A percentile compares a stretch with the other conserved stretches of the same genome.
These are phyloP conservation scores for Cyberlindnera mrakii DNA, from an alignment of 805 yeast genomes.

Conservation along the genomic window DNA sequence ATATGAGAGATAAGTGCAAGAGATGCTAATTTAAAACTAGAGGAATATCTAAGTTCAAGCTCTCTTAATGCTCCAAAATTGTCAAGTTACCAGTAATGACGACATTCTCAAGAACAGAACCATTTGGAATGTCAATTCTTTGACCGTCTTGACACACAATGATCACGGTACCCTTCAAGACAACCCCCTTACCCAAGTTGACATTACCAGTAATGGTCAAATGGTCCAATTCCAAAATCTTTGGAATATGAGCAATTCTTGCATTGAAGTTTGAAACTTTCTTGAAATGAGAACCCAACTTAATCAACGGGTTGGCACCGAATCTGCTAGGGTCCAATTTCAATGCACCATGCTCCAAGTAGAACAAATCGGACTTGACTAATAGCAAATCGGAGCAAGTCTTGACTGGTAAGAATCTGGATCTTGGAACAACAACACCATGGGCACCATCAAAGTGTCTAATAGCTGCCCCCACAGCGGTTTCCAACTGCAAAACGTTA, in stretches of 20 bases:
- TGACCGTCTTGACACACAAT: slow-evolving; percentile 97
- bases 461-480: slow-evolving; percentile 99
- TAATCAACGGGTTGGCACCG: slow-evolving; percentile 88
- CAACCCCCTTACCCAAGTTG: slow-evolving; percentile 79
- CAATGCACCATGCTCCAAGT: slow-evolving; percentile 86
- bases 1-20: background rate
- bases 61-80: slow-evolving; percentile 72
- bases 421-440: slow-evolving; percentile 97
- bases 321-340: slow-evolving; percentile 79
- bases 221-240: slow-evolving; percentile 93
- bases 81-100: slow-evolving; percentile 96
- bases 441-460: slow-evolving; percentile 92
- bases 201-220: slow-evolving; percentile 97
- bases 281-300: slow-evolving; percentile 94
- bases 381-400: slow-evolving; percentile 91
- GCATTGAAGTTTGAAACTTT: slow-evolving; percentile 87
- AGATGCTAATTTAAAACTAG: too few relatives aligned
- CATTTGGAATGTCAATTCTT: slow-evolving; percentile 95
- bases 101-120: slow-evolving; percentile 89
- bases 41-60: background rate
- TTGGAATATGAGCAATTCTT: slow-evolving; percentile 93
- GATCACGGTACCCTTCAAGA: slow-evolving; percentile 94
- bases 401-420: slow-evolving; percentile 96
- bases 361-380: slow-evolving; percentile 92
- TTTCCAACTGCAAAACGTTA: slow-evolving; percentile 90